Percentiles rank a stretch among this genome's conserved stretches.
These are phyloP conservation scores for Euryodendron excelsum DNA, from an alignment of 148 eudicot genomes.

Conservation along the genomic window DNA sequence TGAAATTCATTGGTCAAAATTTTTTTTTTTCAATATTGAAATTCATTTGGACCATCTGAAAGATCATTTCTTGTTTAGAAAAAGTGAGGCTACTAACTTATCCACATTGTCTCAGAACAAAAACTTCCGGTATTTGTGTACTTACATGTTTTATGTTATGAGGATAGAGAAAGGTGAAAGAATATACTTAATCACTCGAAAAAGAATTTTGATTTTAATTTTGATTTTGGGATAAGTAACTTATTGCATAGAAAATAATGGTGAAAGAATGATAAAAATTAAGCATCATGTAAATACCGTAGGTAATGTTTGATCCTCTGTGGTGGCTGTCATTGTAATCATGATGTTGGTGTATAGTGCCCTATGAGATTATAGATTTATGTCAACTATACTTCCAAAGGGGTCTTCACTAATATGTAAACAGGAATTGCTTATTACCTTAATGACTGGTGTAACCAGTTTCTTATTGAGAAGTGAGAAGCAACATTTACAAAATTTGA, in stretches of 20 bases:
- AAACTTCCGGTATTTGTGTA: too few relatives aligned
- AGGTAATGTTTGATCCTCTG: not conserved
- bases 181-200: not conserved
- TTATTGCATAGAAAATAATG: too few relatives aligned
- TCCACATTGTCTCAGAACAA: too few relatives aligned
- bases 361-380: not conserved
- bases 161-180: conserved; percentile 1
- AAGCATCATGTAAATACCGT: not conserved
- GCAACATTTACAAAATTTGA: not conserved
- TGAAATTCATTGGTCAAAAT: too few relatives aligned
- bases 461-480: not conserved
- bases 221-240: too few relatives aligned
- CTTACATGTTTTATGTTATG: not conserved
- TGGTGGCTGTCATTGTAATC: not conserved
- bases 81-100: too few relatives aligned
- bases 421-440: not conserved
- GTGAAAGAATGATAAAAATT: not conserved
- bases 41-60: too few relatives aligned
- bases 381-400: not conserved
- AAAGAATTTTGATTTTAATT: too few relatives aligned
- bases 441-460: too few relatives aligned
- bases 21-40: too few relatives aligned
- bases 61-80: too few relatives aligned
- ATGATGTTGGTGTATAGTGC: not conserved
- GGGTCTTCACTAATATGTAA: not conserved